A percentile compares a stretch with the other conserved stretches of the same genome.
These are phyloP conservation scores for Trichoderma koningii DNA, from an alignment of 2,329 filamentous ascomycete genomes.

Conservation along the genomic window DNA sequence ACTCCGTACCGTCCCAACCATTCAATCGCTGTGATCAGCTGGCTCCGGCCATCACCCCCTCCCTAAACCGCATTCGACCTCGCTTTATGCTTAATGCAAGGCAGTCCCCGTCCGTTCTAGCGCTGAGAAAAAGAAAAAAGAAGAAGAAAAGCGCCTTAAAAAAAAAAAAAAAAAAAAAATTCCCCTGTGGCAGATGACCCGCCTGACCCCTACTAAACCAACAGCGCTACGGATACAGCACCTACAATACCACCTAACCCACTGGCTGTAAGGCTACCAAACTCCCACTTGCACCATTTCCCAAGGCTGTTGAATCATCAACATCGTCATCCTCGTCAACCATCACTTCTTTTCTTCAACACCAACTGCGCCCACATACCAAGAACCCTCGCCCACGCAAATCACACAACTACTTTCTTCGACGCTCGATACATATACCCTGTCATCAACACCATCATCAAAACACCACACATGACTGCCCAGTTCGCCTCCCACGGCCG, in stretches of 20 bases:
- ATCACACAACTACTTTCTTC: no score
- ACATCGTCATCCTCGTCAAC: not conserved
- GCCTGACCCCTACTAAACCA: not conserved
- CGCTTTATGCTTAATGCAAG: not conserved
- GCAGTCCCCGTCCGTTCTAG: constrained; percentile 4
- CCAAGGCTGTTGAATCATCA: constrained; percentile 13
- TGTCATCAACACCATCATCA: no score
- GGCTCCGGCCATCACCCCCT: not conserved
- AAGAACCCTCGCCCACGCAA: no score
- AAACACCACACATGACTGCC: constrained; percentile 36
- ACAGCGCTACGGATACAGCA: no score
- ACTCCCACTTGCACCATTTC: constrained; percentile 5
- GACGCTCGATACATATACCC: no score
- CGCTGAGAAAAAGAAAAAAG: not conserved
- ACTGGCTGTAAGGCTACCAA: constrained; percentile 15
- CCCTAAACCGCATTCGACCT: not conserved
- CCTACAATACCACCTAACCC: no score
- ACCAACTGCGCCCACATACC: no score
- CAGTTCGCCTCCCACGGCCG: constrained; percentile 67
- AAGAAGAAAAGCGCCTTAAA: no score
- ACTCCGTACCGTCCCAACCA: no score
- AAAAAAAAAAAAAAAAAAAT: not conserved
- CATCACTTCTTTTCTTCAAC: not conserved
- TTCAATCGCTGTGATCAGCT: not conserved
- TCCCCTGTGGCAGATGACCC: constrained; percentile 25